phyloP scores from a whole-genome alignment of 2,329 filamentous ascomycete species.

The Fusarium beomiforme region DNA sequence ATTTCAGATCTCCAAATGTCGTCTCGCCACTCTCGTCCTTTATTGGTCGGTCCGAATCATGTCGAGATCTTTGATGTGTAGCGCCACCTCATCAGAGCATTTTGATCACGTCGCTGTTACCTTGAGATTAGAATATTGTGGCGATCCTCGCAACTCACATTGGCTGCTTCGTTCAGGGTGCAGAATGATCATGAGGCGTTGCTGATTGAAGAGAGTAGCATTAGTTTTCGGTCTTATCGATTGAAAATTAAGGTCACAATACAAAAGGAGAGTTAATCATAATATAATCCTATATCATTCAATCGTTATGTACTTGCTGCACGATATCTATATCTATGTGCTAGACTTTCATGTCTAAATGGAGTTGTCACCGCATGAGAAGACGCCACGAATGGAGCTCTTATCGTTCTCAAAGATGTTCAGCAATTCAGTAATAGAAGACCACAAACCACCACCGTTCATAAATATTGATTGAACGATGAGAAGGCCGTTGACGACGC shows the following conservation, averaged over 20 bases:
- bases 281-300: slow-evolving; percentile 5
- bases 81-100: not conserved
- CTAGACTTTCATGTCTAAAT: not conserved
- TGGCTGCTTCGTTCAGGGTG: not conserved
- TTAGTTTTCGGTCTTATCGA: not conserved
- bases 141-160: fast-evolving
- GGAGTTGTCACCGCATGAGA: slow-evolving; percentile 49
- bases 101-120: fast-evolving
- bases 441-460: slow-evolving; percentile 49
- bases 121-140: too few species aligned
- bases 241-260: not conserved
- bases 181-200: too few species aligned
- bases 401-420: slow-evolving; percentile 41
- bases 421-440: slow-evolving; percentile 44
- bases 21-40: not conserved
- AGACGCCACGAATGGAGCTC: slow-evolving; percentile 42
- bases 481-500: slow-evolving; percentile 42
- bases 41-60: not conserved
- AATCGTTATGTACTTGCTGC: slow-evolving; percentile 7
- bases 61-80: not conserved
- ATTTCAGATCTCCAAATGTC: not conserved
- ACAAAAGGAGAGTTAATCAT: too few species aligned
- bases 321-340: not conserved
- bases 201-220: not conserved
- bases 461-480: slow-evolving; percentile 48